Conservation (phyloP, 139 green algal species). For the Trebouxia sp. region DNA sequence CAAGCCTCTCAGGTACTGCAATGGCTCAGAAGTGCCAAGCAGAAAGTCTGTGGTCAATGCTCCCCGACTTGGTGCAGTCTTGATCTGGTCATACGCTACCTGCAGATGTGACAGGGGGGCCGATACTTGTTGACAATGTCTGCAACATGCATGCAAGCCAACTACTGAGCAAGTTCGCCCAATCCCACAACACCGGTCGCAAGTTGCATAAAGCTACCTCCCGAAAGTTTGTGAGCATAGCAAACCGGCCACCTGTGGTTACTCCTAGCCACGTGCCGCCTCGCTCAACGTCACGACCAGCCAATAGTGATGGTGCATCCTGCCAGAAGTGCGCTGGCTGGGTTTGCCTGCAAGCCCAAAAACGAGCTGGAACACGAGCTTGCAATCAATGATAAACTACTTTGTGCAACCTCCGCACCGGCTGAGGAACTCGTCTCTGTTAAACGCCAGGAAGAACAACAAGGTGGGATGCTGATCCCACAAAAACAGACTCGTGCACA, state of each 20-base stretch:
- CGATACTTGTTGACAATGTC: not conserved
- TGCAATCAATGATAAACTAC: not conserved
- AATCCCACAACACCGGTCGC: not conserved
- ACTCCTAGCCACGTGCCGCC: slow-evolving; percentile 76
- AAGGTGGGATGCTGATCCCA: slow-evolving; percentile 50
- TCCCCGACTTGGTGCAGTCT: slow-evolving; percentile 46
- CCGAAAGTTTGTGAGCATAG: slow-evolving; percentile 71
- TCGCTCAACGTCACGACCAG: slow-evolving; percentile 53
- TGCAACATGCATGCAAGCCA: not conserved
- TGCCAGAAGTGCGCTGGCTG: slow-evolving; percentile 55
- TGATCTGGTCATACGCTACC: slow-evolving; percentile 20
- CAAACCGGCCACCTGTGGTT: slow-evolving; percentile 51
- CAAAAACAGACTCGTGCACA: slow-evolving; percentile 68
- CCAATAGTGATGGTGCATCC: slow-evolving; percentile 53
- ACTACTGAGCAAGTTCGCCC: not conserved
- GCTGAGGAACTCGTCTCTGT: slow-evolving; percentile 74
- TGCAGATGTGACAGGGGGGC: slow-evolving; percentile 9
- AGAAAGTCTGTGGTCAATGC: slow-evolving; percentile 59
- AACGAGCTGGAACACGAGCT: not conserved
- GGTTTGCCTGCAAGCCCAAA: slow-evolving; percentile 57
- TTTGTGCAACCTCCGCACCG: slow-evolving; percentile 40
- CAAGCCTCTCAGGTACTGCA: slow-evolving; percentile 45
- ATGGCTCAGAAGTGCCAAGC: slow-evolving; percentile 12
- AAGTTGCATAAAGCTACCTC: slow-evolving; percentile 32
- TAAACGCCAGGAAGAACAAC: slow-evolving; percentile 73